Conservation (phyloP, 345 rosid genomes). For the Angophora floribunda region DNA sequence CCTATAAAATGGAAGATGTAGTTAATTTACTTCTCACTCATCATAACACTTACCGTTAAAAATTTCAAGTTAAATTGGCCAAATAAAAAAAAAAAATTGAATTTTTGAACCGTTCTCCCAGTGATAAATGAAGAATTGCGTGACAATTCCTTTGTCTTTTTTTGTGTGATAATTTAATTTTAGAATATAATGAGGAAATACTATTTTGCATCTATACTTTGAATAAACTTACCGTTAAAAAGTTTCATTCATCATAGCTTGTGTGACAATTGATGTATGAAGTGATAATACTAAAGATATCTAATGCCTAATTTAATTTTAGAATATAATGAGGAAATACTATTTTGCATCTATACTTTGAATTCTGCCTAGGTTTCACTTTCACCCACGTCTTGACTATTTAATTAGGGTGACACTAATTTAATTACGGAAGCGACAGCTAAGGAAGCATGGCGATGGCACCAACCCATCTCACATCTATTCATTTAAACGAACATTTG, state of each 20-base stretch:
- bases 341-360: neutral
- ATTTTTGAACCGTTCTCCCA: neutral
- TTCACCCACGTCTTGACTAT: neutral
- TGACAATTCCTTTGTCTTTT: too few relatives aligned
- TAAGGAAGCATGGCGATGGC: neutral
- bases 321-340: neutral
- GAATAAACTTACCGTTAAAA: too few relatives aligned
- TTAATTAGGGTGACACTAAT: neutral
- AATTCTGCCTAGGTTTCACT: neutral
- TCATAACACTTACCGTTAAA: neutral
- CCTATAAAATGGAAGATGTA: neutral
- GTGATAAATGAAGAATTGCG: neutral
- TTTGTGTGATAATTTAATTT: too few relatives aligned
- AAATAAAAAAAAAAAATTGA: too few relatives aligned
- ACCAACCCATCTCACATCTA: neutral
- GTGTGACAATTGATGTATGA: neutral
- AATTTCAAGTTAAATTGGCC: neutral
- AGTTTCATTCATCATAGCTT: too few relatives aligned
- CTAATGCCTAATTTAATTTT: neutral
- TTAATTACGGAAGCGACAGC: fast-evolving
- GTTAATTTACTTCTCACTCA: neutral
- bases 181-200: too few relatives aligned
- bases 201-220: too few relatives aligned
- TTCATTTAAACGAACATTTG: neutral
- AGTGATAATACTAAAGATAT: neutral